Evolutionary conservation across 2,329 filamentous ascomycete genomes (phyloP).

Genomic region (Dryadomyces sulphureus): DNA sequence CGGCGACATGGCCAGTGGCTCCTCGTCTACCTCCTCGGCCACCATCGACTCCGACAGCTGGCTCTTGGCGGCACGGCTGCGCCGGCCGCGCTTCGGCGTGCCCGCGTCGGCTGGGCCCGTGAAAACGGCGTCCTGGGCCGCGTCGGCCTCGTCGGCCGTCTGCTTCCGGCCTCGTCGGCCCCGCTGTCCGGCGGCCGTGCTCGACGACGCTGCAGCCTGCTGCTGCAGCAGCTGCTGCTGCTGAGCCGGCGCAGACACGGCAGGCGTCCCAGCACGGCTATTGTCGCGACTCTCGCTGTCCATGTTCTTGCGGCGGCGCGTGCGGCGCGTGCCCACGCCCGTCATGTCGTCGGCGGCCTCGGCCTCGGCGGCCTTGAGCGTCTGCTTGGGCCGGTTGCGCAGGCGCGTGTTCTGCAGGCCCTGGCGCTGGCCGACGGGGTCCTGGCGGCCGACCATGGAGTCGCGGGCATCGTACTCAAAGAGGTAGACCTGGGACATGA

Average conservation of each 20-base stretch:
- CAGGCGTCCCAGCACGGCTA: slow-evolving; percentile 38
- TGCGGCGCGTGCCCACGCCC: slow-evolving; percentile 25
- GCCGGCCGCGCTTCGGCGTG: slow-evolving; percentile 8
- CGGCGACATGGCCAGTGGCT: background rate
- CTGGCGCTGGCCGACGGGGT: slow-evolving; percentile 40
- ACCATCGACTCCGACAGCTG: slow-evolving; percentile 10
- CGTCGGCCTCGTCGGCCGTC: background rate
- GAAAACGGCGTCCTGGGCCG: background rate
- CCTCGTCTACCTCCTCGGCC: slow-evolving; percentile 5
- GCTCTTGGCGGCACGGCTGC: slow-evolving; percentile 8
- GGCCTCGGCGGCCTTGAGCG: slow-evolving; percentile 42
- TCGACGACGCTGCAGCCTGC: background rate
- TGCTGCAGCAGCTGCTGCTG: background rate
- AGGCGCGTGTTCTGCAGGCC: slow-evolving; percentile 39
- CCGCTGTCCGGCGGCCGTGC: background rate
- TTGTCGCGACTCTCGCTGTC: slow-evolving; percentile 34
- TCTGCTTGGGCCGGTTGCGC: slow-evolving; percentile 41
- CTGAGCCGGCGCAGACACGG: background rate
- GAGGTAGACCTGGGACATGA: slow-evolving; percentile 44
- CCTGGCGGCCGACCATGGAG: slow-evolving; percentile 42
- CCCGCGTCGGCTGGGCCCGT: background rate
- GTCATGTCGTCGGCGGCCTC: slow-evolving; percentile 24
- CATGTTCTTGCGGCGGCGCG: slow-evolving; percentile 33
- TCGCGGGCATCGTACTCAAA: slow-evolving; percentile 46
- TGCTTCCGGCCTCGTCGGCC: background rate